Evolutionary conservation across 2,329 filamentous ascomycete genomes (phyloP).

Genomic region (Myriosclerotinia scirpicola): DNA sequence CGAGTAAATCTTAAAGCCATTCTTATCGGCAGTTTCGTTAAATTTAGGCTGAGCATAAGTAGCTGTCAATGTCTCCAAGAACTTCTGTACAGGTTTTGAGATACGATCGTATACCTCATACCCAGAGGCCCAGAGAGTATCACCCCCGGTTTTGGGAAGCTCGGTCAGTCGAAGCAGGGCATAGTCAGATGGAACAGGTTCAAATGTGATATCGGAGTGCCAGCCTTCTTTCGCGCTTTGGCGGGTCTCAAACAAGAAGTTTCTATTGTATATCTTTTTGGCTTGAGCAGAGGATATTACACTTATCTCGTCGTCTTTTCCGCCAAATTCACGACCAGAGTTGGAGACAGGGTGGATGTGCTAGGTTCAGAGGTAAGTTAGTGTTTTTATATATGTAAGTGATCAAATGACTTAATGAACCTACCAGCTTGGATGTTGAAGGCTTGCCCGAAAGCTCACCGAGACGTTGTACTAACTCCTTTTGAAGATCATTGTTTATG

Average conservation of each 20-base stretch:
- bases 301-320: constrained; percentile 60
- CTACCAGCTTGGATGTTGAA: constrained; percentile 48
- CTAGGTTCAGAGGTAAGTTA: neutral
- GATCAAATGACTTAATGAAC: neutral
- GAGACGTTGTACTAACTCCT: constrained; percentile 61
- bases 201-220: constrained; percentile 67
- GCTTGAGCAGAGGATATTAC: constrained; percentile 59
- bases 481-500: constrained; percentile 62
- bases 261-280: constrained; percentile 51
- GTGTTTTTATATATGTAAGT: neutral
- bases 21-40: constrained; percentile 48
- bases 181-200: constrained; percentile 64
- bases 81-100: constrained; percentile 54
- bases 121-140: constrained; percentile 66
- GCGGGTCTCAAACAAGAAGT: constrained; percentile 44
- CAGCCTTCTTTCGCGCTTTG: constrained; percentile 52
- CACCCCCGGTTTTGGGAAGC: constrained; percentile 40
- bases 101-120: constrained; percentile 68
- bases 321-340: constrained; percentile 53
- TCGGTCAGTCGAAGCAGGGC: constrained; percentile 45
- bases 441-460: constrained; percentile 60
- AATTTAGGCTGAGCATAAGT: constrained; percentile 54
- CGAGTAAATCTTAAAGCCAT: constrained; percentile 49
- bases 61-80: constrained; percentile 59
- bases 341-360: constrained; percentile 62